Conservation (phyloP, 2,329 filamentous ascomycete species). For the Colletotrichum brevisporum region DNA sequence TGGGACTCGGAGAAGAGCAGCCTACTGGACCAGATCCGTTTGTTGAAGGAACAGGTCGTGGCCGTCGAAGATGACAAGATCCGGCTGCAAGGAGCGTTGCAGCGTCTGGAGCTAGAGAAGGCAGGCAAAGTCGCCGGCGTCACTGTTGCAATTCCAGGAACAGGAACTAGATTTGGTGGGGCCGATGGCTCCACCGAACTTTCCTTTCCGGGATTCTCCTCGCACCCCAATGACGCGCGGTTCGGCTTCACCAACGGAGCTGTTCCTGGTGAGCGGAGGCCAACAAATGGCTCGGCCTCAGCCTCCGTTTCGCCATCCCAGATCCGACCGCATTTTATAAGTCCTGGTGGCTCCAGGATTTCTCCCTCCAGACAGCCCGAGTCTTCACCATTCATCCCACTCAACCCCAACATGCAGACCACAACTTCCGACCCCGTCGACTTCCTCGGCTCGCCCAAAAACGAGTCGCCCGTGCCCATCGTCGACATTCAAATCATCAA, state of each 20-base stretch:
- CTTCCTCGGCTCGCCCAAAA: constrained; percentile 52
- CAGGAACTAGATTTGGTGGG: constrained; percentile 34
- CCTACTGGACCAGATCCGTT: constrained; percentile 57
- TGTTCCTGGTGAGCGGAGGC: constrained; percentile 28
- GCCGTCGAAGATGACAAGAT: constrained; percentile 55
- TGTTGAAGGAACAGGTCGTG: constrained; percentile 56
- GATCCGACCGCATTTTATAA: constrained; percentile 38
- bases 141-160: constrained; percentile 39
- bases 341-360: constrained; percentile 49
- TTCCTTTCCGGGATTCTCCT: constrained; percentile 44
- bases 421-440: constrained; percentile 51
- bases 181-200: constrained; percentile 39
- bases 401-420: constrained; percentile 61
- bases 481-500: constrained; percentile 72
- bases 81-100: constrained; percentile 36
- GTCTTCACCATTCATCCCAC: constrained; percentile 54
- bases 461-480: constrained; percentile 57
- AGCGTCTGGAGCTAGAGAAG: constrained; percentile 39
- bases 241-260: constrained; percentile 38
- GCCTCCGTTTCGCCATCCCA: constrained; percentile 42
- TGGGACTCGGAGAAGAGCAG: constrained; percentile 62
- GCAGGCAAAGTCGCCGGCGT: constrained; percentile 41
- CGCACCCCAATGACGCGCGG: constrained; percentile 42
- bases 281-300: constrained; percentile 40
- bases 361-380: constrained; percentile 54